A percentile compares a stretch with the other conserved stretches of the same genome.
These are phyloP conservation scores for Beauveria bassiana DNA, from an alignment of 2,329 filamentous ascomycete species.

Conservation along the genomic window DNA sequence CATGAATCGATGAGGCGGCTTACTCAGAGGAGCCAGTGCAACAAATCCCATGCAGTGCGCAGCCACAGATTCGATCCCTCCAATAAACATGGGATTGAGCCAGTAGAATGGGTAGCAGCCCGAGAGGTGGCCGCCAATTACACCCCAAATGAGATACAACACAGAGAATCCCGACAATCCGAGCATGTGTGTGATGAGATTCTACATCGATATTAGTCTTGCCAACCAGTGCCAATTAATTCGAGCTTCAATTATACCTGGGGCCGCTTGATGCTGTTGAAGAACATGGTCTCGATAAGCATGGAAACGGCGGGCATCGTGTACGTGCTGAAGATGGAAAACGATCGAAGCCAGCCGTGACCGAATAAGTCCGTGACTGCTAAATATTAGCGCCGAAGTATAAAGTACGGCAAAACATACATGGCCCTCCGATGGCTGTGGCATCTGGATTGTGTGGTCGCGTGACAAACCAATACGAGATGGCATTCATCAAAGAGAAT, in stretches of 20 bases:
- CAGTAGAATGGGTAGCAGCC: constrained; percentile 42
- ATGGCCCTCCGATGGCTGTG: constrained; percentile 10
- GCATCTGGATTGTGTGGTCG: constrained; percentile 22
- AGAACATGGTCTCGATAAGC: constrained; percentile 35
- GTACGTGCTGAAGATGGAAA: constrained; percentile 39
- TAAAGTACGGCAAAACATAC: constrained; percentile 8
- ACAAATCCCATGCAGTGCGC: constrained; percentile 39
- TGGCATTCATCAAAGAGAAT: constrained; percentile 41
- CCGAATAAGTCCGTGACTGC: constrained; percentile 41
- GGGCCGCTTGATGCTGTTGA: constrained; percentile 48
- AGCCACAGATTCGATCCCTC: constrained; percentile 35
- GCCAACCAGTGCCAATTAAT: accelerated
- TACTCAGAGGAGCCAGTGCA: constrained; percentile 35
- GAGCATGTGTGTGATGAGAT: constrained; percentile 35
- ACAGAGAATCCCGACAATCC: constrained; percentile 33
- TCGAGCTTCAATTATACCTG: constrained; percentile 28
- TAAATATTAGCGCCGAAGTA: constrained; percentile 2
- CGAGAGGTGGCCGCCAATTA: constrained; percentile 38
- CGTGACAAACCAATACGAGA: constrained; percentile 41
- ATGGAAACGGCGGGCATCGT: constrained; percentile 35
- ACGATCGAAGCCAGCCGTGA: constrained; percentile 39
- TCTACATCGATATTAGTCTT: constrained; percentile 25
- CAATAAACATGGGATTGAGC: constrained; percentile 38
- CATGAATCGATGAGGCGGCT: constrained; percentile 18
- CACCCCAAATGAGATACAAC: constrained; percentile 43